Evolutionary conservation across 495 filamentous ascomycete genomes (phyloP), one percentile per base, ranked within the genome.

Genomic region (Eremomyces bilateralis): DNA sequence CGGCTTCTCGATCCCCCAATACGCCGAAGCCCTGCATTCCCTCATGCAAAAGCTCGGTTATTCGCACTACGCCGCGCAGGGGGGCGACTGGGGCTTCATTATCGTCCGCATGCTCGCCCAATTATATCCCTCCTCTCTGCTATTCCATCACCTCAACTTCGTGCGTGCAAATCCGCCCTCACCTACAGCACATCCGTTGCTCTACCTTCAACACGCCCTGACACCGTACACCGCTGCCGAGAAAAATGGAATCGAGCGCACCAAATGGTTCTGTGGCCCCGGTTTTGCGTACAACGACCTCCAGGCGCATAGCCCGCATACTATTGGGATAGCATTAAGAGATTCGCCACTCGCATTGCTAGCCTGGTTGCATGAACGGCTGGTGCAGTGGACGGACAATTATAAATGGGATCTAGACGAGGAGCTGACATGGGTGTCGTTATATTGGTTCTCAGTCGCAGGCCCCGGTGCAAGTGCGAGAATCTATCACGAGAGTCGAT

Each of bases 1-100:
- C 37, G 62, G 64, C 1, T 68, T 76, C 28, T 59, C 57, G 1
- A 53, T 75, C 17, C 49, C 49, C 13, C 64, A 78, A 36, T 73
- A 80, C 19, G 78, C 71, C 3, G 62, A 65, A 29, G 51, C 62
- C 3, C 53, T 69, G 34, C 57, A 82, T 47, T 61, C 58, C 2
- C 58, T 85, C 2, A 84, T 85, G 78, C 40, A 63, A 5, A 53
- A 60, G 27, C 64, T 84, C 6, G 65, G 66, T 0, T 83, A 85
- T 53, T 39, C 51, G 8, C 45, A 66, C 36, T 84, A 85, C 50
- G 64, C 75, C 1, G 66, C 62, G 2, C 69, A 73, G 45, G 73
- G 67, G 25, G 73, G 76, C 32, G 76, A 80, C 45, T 73, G 71
- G 67, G 76, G 74, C 21, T 71, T 54, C 38, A 56, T 60, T 40